phyloP scores from a whole-genome alignment of 1,284 basidiomycete genomes.

The Leccinum pachyderme region DNA sequence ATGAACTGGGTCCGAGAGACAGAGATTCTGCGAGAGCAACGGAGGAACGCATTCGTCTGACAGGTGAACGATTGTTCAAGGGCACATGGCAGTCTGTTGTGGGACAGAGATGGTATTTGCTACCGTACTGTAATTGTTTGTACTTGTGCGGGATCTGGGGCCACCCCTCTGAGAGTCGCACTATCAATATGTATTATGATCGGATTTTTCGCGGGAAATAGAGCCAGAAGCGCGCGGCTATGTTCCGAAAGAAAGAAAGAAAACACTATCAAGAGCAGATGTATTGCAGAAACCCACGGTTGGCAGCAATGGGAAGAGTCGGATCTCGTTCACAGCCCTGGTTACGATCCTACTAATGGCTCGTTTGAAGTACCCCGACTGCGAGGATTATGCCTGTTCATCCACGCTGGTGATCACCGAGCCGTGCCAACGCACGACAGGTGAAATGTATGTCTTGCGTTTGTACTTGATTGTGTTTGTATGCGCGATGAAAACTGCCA shows the following conservation, averaged over 20 bases:
- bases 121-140: not conserved
- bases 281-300: not conserved
- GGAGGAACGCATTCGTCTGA: not conserved
- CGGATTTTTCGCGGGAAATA: not conserved
- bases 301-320: not conserved
- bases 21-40: not conserved
- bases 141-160: not conserved
- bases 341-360: not conserved
- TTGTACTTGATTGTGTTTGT: slow-evolving; percentile 1
- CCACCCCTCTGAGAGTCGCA: not conserved
- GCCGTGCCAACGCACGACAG: not conserved
- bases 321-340: not conserved
- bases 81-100: not conserved
- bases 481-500: not conserved
- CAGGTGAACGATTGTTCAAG: not conserved
- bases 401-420: not conserved
- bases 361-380: not conserved
- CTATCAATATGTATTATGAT: not conserved
- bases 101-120: not conserved
- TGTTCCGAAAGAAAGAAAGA: not conserved
- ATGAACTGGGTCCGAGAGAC: not conserved
- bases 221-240: not conserved
- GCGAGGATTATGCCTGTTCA: not conserved
- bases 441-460: not conserved
- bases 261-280: not conserved